Conservation (phyloP, 306 rosid species). For the Vigna reflexopilosa region DNA sequence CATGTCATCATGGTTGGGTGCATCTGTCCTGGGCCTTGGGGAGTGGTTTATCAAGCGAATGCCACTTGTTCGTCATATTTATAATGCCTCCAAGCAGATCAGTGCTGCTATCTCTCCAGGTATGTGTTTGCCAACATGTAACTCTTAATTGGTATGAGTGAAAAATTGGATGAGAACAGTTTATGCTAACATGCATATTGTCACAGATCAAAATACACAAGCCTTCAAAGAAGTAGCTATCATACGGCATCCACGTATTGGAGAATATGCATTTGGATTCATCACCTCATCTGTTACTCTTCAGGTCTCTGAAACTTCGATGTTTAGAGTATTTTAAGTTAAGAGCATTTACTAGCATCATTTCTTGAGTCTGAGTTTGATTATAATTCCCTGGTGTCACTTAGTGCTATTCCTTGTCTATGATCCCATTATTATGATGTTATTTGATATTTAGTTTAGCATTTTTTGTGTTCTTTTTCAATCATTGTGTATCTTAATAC, state of each 20-base stretch:
- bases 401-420: not conserved
- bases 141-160: slow-evolving; percentile 39
- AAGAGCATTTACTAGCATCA: slow-evolving; percentile 18
- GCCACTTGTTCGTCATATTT: slow-evolving; percentile 93
- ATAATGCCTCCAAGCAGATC: slow-evolving; percentile 94
- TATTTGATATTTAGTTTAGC: not conserved
- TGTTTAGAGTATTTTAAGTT: slow-evolving; percentile 4
- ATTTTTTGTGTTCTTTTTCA: slow-evolving; percentile 7
- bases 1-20: slow-evolving; percentile 98
- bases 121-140: slow-evolving; percentile 45
- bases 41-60: slow-evolving; percentile 95
- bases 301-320: slow-evolving; percentile 52
- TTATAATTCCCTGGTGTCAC: not conserved
- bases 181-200: slow-evolving; percentile 9
- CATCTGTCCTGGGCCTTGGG: slow-evolving; percentile 89
- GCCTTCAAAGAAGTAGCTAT: slow-evolving; percentile 97
- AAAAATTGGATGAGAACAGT: not conserved
- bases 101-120: slow-evolving; percentile 96
- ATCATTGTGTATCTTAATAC: not conserved
- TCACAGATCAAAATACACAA: slow-evolving; percentile 85
- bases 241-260: slow-evolving; percentile 92
- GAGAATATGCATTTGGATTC: slow-evolving; percentile 95
- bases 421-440: slow-evolving; percentile 3
- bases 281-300: slow-evolving; percentile 84
- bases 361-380: slow-evolving; percentile 18